Evolutionary conservation across 73 alveolate species (phyloP).

Genomic region (Blepharisma japonicum): DNA sequence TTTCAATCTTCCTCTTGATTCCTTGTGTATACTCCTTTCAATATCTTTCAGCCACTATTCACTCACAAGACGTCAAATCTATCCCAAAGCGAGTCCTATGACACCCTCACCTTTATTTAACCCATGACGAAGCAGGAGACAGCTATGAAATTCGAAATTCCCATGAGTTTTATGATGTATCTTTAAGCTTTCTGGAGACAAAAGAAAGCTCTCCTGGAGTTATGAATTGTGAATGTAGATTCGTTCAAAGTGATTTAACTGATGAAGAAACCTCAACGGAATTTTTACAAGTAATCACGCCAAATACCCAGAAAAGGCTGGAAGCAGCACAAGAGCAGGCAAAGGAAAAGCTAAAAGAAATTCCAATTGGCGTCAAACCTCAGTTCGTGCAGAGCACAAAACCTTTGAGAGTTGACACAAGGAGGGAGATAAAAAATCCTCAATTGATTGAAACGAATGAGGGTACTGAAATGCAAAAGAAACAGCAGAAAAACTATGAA

Average conservation of each 20-base stretch:
- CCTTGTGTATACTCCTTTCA: not conserved
- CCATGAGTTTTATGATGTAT: constrained; percentile 20
- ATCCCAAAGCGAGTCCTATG: constrained; percentile 3
- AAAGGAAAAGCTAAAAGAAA: not conserved
- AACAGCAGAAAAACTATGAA: no score
- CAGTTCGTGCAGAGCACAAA: no score
- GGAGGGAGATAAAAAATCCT: no score
- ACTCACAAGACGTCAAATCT: constrained; percentile 10
- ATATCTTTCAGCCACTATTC: constrained; percentile 12
- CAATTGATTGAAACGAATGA: no score
- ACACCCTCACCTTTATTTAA: constrained; percentile 24
- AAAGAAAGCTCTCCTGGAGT: constrained; percentile 13
- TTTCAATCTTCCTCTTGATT: no score
- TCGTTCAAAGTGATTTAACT: not conserved
- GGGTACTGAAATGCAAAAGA: no score
- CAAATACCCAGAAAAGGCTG: not conserved
- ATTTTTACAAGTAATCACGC: constrained; percentile 26
- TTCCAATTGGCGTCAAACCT: no score
- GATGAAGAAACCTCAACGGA: constrained; percentile 14
- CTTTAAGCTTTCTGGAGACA: constrained; percentile 14
- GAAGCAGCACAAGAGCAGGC: not conserved
- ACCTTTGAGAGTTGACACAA: no score
- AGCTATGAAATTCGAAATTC: constrained; percentile 24
- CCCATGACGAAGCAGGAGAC: not conserved
- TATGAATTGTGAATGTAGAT: constrained; percentile 26